Evolutionary conservation across 192 early-diverging fungal genomes (phyloP).

Genomic region (Thamnidium elegans): DNA sequence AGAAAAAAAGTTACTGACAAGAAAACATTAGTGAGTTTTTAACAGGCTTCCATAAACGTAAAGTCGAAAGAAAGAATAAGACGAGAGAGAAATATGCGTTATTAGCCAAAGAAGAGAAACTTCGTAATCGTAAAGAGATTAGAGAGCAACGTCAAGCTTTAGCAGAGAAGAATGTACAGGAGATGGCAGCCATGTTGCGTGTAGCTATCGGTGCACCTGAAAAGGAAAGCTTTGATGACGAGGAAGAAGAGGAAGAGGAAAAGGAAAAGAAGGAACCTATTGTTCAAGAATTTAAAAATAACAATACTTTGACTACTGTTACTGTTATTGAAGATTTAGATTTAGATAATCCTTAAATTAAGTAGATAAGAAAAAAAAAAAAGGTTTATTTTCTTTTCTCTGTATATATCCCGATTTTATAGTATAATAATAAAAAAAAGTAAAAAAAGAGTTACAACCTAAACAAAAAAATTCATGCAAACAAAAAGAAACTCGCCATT

Average conservation of each 20-base stretch:
- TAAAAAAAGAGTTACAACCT: too few species aligned
- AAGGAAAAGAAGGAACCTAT: slow-evolving; percentile 39
- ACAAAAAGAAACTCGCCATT: too few species aligned
- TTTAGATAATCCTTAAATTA: slow-evolving; percentile 37
- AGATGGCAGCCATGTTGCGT: slow-evolving; percentile 48
- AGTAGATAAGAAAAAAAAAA: not conserved
- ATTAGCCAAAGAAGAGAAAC: slow-evolving; percentile 51
- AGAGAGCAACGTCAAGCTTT: slow-evolving; percentile 49
- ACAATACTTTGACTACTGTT: slow-evolving; percentile 62
- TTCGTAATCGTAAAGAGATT: slow-evolving; percentile 52
- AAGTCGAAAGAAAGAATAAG: slow-evolving; percentile 62
- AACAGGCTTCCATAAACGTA: slow-evolving; percentile 79
- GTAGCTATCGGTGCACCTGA: slow-evolving; percentile 15
- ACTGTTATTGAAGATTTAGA: slow-evolving; percentile 70
- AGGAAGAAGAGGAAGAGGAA: slow-evolving; percentile 25
- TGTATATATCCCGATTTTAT: too few species aligned
- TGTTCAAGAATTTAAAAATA: slow-evolving; percentile 53
- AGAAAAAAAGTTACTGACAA: too few species aligned
- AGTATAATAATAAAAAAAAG: too few species aligned
- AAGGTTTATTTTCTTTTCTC: not conserved
- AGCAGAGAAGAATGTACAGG: slow-evolving; percentile 47
- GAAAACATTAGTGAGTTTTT: slow-evolving; percentile 64
- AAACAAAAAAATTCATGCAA: too few species aligned
- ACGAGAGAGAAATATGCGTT: slow-evolving; percentile 48
- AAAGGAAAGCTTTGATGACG: slow-evolving; percentile 18